These are phyloP conservation scores for Cordyceps cateniannulata DNA, from an alignment of 2,329 filamentous ascomycete species.

Conservation along the genomic window DNA sequence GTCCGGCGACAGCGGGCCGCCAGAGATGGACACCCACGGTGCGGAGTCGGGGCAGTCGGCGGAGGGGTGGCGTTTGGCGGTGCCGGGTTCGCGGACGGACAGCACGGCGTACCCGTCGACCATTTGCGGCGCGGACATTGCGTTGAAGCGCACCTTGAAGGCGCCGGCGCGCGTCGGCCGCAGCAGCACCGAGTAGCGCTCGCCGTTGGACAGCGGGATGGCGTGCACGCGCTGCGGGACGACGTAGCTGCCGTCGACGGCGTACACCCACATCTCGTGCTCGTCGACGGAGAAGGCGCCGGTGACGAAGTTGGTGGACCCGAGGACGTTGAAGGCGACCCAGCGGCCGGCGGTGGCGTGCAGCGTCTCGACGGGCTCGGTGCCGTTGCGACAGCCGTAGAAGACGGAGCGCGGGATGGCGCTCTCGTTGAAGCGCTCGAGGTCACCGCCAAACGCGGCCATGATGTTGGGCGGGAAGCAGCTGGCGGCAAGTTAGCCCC, in stretches of 20 bases:
- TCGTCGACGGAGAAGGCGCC: conserved; percentile 43
- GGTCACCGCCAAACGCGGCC: conserved; percentile 25
- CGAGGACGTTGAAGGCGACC: conserved; percentile 50
- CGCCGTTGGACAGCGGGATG: conserved; percentile 42
- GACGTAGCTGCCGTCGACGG: conserved; percentile 49
- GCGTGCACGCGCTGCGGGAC: conserved; percentile 43
- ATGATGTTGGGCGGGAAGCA: conserved; percentile 36
- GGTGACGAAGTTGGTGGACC: conserved; percentile 40
- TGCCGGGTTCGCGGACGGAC: conserved; percentile 22
- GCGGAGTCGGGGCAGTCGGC: conserved; percentile 21
- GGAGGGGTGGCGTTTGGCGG: not conserved
- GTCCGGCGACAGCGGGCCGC: too few relatives aligned
- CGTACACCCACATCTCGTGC: conserved; percentile 47
- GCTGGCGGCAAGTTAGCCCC: conserved; percentile 13
- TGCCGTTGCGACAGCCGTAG: conserved; percentile 40
- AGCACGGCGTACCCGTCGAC: conserved; percentile 47
- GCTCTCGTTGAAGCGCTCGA: conserved; percentile 22
- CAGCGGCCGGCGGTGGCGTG: conserved; percentile 34
- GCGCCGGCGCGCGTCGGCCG: conserved; percentile 39
- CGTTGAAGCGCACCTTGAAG: conserved; percentile 49
- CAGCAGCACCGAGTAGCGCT: conserved; percentile 46
- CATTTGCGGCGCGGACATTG: conserved; percentile 44
- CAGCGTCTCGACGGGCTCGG: conserved; percentile 38
- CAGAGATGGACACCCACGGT: conserved; percentile 44
- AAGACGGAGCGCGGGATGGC: conserved; percentile 38